phyloP scores from a whole-genome alignment of 371 early-diverging fungal genomes.

The Mortierella sp. region DNA sequence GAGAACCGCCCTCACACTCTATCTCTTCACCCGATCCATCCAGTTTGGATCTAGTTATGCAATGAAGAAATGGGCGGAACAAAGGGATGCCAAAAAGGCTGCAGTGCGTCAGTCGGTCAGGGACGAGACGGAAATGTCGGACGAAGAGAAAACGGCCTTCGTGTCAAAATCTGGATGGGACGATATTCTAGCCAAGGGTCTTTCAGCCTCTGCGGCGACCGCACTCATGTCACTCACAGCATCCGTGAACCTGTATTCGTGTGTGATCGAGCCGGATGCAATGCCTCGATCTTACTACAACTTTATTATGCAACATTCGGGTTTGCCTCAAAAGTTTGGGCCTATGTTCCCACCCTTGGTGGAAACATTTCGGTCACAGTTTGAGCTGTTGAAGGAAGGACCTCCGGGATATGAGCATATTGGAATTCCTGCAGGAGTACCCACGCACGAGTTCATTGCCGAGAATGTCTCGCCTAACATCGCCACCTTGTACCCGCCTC shows the following conservation, averaged over 20 bases:
- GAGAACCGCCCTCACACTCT: constrained; percentile 80
- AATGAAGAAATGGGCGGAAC: constrained; percentile 68
- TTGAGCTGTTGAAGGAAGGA: constrained; percentile 50
- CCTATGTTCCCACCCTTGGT: constrained; percentile 60
- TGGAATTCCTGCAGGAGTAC: constrained; percentile 54
- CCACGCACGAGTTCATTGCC: constrained; percentile 61
- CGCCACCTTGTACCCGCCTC: constrained; percentile 56
- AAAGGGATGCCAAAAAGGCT: constrained; percentile 44
- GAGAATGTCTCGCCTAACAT: constrained; percentile 64
- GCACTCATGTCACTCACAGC: constrained; percentile 74
- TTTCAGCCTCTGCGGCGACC: constrained; percentile 64
- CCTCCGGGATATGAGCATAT: constrained; percentile 45
- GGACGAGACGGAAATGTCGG: constrained; percentile 12
- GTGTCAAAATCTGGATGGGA: constrained; percentile 53
- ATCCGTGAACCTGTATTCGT: constrained; percentile 70
- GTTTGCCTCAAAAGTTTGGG: constrained; percentile 61
- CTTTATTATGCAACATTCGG: constrained; percentile 73
- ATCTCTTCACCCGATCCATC: constrained; percentile 77
- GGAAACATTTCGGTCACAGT: constrained; percentile 39
- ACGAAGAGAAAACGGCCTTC: constrained; percentile 4
- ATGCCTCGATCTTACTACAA: constrained; percentile 71
- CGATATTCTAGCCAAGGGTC: constrained; percentile 61
- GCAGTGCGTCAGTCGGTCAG: constrained; percentile 12
- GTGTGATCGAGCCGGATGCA: constrained; percentile 67
- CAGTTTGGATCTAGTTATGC: constrained; percentile 76